These are phyloP conservation scores for Gigaspora rosea DNA, from an alignment of 192 early-diverging fungal species.

Conservation along the genomic window DNA sequence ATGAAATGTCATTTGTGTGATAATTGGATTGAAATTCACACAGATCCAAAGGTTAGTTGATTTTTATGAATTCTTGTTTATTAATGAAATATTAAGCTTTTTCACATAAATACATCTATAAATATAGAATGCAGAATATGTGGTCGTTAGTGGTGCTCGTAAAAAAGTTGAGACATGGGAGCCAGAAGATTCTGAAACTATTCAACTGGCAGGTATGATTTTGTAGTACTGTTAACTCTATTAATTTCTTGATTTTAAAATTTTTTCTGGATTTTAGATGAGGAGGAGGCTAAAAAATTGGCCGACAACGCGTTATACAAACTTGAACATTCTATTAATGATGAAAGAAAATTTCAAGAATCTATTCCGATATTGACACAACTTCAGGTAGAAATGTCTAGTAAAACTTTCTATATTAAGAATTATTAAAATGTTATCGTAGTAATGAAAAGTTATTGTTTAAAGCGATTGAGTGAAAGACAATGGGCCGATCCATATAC, in stretches of 20 bases:
- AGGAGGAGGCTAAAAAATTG: conserved; percentile 48
- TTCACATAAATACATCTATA: background rate
- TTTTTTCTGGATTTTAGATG: conserved; percentile 37
- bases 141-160: conserved; percentile 69
- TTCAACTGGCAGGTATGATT: conserved; percentile 58
- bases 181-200: conserved; percentile 64
- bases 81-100: background rate
- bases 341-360: conserved; percentile 51
- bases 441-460: conserved; percentile 55
- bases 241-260: background rate
- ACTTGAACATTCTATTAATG: conserved; percentile 60
- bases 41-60: conserved; percentile 79
- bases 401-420: conserved; percentile 27
- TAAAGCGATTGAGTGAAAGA: conserved; percentile 60
- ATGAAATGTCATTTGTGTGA: conserved; percentile 93
- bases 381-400: conserved; percentile 44
- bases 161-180: conserved; percentile 75
- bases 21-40: conserved; percentile 90
- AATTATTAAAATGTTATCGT: conserved; percentile 47
- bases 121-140: conserved; percentile 66
- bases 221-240: background rate
- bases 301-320: conserved; percentile 55
- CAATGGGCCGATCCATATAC: conserved; percentile 83
- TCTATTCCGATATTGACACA: conserved; percentile 48
- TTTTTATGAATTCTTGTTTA: background rate